Evolutionary conservation across 202 grass and related monocot genomes (phyloP), one percentile per base, ranked within the genome.

Genomic region (Eragrostis tef): DNA sequence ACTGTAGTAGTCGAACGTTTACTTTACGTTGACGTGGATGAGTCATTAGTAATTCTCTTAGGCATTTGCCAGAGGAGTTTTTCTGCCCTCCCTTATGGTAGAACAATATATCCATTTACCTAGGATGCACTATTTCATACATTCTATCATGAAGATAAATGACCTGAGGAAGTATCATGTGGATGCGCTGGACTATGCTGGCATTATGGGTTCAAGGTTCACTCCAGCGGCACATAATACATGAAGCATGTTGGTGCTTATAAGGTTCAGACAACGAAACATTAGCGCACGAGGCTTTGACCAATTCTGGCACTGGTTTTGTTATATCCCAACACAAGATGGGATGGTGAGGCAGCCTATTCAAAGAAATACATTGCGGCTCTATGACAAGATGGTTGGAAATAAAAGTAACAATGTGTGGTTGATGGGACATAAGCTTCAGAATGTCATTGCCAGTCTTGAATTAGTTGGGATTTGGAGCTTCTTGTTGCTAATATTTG

Each of bases 201-300:
- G 59, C 41, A 71, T 52, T 52, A 14, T 66, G 50, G 13, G 72
- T 78, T 78, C 8, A 85, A 60, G 56, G 66, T 86, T 73, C 66
- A 73, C 20, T 46, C 12, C 21, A 21, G 70, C 81, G 52, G 42
- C 29, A 59, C 67, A 34, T 68, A 61, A 26, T 26, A 60, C 29
- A 44, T 65, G 67, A 39, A 45, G 67, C 67, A 79, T 82, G 44
- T 45, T 78, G 50, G 41, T 22, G 9, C 19, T 77, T 77, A 64
- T 67, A 77, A 39, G 57, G 17, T 82, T 51, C 50, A 82, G 79
- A 75, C 43, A 73, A n/a, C 69, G 54, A 73, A 83, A 67, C 68
- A 22, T 61, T 74, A 29, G 73, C 9, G 3, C 11, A 0, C 10
- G 63, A 78, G 53, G 13, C 31, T 67, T 77, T 82, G 74, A 79